These are phyloP conservation scores for Vanderwaltozyma polyspora DNA, from an alignment of 805 yeast genomes.

Conservation along the genomic window DNA sequence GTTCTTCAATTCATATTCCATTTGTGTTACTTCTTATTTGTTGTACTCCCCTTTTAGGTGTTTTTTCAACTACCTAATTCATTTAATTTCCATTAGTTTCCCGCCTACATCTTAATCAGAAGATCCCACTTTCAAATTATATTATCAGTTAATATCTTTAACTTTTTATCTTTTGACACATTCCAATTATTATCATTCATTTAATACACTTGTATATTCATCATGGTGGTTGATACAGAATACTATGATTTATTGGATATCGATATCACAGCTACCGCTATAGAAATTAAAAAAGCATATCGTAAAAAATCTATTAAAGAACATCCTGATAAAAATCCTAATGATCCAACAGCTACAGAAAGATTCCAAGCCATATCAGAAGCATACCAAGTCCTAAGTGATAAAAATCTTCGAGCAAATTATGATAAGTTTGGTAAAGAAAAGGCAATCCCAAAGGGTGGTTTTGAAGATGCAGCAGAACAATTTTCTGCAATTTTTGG, in stretches of 20 bases:
- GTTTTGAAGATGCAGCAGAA: constrained; percentile 66
- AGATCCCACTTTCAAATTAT: no score
- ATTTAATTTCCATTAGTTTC: no score
- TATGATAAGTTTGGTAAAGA: constrained; percentile 72
- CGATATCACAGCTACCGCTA: constrained; percentile 43
- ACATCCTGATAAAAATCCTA: constrained; percentile 76
- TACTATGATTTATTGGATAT: constrained; percentile 63
- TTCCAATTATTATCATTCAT: no score
- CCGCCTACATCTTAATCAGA: no score
- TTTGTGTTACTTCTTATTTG: no score
- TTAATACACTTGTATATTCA: not conserved
- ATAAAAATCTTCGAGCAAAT: constrained; percentile 48
- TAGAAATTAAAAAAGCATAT: constrained; percentile 69
- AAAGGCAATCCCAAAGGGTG: constrained; percentile 56
- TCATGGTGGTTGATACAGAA: constrained; percentile 64
- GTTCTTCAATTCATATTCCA: no score
- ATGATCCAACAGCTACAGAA: constrained; percentile 63
- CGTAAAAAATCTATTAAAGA: constrained; percentile 62
- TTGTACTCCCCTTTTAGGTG: no score
- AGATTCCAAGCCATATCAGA: constrained; percentile 52
- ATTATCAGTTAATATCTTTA: no score
- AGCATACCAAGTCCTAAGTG: constrained; percentile 71
- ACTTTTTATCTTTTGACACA: no score
- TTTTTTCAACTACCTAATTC: no score
- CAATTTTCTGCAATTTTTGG: constrained; percentile 69